These are phyloP conservation scores for Musa schizocarpa DNA, from an alignment of 176 grass and related monocot genomes.

Conservation along the genomic window DNA sequence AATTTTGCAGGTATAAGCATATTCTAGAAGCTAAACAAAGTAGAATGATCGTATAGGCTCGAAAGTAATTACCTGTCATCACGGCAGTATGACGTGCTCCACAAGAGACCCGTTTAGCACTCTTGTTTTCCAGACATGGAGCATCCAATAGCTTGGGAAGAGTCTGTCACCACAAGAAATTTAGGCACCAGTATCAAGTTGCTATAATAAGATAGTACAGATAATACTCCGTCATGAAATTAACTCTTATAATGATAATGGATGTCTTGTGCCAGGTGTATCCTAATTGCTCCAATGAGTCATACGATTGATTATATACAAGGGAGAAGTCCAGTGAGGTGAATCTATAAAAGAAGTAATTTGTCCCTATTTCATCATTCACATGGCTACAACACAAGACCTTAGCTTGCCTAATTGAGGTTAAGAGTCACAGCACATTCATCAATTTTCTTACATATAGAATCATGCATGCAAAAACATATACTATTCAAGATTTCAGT, in stretches of 20 bases:
- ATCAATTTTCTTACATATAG: not conserved
- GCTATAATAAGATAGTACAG: not conserved
- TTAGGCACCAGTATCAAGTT: not conserved
- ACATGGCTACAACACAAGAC: not conserved
- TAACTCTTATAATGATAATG: not conserved
- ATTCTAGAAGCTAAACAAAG: not conserved
- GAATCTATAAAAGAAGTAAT: too few species aligned
- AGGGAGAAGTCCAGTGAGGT: too few species aligned
- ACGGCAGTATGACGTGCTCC: constrained; percentile 93
- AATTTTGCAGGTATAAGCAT: not conserved
- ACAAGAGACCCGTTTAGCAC: constrained; percentile 72
- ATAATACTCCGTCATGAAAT: not conserved
- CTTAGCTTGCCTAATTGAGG: too few species aligned
- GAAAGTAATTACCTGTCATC: constrained; percentile 57
- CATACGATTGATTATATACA: too few species aligned
- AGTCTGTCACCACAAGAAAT: constrained; percentile 35
- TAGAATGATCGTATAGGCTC: not conserved
- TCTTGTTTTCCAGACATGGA: constrained; percentile 82
- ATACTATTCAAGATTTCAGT: not conserved
- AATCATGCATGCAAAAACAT: not conserved
- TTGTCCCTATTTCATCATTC: not conserved
- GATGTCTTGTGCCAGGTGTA: not conserved
- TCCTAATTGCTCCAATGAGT: too few species aligned
- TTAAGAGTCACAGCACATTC: too few species aligned
- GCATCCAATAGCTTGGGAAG: constrained; percentile 80